Conservation (phyloP, 257 asterid species). For the Salvia splendens region DNA sequence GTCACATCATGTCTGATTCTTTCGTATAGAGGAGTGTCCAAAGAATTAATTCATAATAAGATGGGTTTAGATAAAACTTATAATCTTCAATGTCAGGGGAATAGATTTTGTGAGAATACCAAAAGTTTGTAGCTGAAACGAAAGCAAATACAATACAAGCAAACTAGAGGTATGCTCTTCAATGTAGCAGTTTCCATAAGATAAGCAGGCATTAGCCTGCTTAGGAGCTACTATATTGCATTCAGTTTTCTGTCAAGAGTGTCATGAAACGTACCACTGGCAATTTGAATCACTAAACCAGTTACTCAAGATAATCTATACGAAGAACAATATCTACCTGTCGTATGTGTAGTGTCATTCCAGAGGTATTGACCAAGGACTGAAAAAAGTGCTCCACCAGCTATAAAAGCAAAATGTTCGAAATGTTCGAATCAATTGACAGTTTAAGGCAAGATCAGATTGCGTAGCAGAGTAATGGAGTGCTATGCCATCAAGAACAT, state of each 20-base stretch:
- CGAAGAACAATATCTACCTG: constrained; percentile 53
- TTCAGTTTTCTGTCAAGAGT: constrained; percentile 9
- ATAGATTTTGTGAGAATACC: background rate
- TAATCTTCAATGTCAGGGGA: background rate
- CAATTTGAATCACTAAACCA: constrained; percentile 2
- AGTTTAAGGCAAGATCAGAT: constrained; percentile 2
- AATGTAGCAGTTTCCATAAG: background rate
- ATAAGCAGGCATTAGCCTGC: background rate
- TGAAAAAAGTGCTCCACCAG: constrained; percentile 99
- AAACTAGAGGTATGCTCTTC: background rate
- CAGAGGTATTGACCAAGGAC: constrained; percentile 93
- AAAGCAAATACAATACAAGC: constrained; percentile 10
- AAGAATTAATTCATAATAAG: background rate
- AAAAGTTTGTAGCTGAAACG: background rate
- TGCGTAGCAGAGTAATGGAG: background rate
- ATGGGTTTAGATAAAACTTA: too few species aligned
- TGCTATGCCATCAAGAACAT: constrained; percentile 2
- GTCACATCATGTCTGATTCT: background rate
- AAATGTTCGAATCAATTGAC: constrained; percentile 18
- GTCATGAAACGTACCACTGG: constrained; percentile 17
- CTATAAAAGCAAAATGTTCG: constrained; percentile 45
- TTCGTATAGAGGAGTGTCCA: background rate
- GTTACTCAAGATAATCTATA: constrained; percentile 8
- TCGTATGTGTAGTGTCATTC: constrained; percentile 96
- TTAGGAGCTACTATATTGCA: background rate